phyloP scores from a whole-genome alignment of 305 asterid genomes.

The Solanum hybrid region DNA sequence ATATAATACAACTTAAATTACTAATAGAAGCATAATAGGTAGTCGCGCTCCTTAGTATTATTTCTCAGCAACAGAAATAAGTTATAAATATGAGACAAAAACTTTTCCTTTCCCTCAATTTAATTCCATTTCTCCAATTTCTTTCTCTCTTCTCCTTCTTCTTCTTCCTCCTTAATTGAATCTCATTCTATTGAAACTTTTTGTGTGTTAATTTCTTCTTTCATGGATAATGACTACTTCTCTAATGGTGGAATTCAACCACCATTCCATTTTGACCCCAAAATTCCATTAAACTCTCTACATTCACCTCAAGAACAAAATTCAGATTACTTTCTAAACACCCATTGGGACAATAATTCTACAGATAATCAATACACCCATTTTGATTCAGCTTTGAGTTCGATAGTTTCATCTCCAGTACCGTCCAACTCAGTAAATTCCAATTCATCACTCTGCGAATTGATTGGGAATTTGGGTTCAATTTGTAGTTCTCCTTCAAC shows the following conservation, averaged over 20 bases:
- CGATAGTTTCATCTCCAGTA: constrained; percentile 34
- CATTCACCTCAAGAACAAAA: constrained; percentile 16
- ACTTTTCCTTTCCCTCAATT: neutral
- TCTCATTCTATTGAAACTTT: neutral
- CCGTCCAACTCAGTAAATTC: constrained; percentile 18
- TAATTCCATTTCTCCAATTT: neutral
- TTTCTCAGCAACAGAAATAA: neutral
- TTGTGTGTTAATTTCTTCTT: neutral
- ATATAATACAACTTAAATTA: no score
- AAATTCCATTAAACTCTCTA: constrained; percentile 33
- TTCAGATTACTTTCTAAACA: constrained; percentile 12
- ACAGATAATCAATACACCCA: constrained; percentile 45
- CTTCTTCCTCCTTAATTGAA: neutral
- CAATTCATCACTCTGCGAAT: constrained; percentile 32
- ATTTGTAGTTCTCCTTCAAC: constrained; percentile 13
- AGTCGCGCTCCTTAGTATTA: accelerated
- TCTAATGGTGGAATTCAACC: constrained; percentile 39
- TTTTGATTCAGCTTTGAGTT: constrained; percentile 50
- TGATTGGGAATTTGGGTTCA: constrained; percentile 46
- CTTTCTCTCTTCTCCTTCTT: neutral
- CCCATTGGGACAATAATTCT: constrained; percentile 34
- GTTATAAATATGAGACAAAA: neutral
- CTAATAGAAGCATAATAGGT: no score
- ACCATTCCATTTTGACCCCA: constrained; percentile 24
- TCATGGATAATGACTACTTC: constrained; percentile 63